phyloP scores from a whole-genome alignment of 495 filamentous ascomycete genomes.

The Stereocaulon alpinum region DNA sequence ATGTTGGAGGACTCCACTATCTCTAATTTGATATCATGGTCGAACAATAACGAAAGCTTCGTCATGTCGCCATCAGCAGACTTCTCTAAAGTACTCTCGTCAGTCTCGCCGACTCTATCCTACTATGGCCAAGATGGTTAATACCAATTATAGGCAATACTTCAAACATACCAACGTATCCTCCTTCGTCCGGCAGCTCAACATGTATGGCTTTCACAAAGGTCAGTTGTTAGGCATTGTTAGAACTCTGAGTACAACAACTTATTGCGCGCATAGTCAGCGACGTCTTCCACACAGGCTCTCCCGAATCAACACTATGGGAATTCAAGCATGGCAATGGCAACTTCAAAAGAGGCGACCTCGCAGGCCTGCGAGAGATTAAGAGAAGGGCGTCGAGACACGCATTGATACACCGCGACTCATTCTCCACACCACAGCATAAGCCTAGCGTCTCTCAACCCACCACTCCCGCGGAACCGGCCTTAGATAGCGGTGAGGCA shows the following conservation, averaged over 20 bases:
- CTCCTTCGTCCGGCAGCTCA: slow-evolving; percentile 93
- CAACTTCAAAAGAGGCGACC: slow-evolving; percentile 90
- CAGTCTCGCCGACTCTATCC: slow-evolving; percentile 28
- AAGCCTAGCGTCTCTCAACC: slow-evolving; percentile 66
- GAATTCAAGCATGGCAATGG: slow-evolving; percentile 99
- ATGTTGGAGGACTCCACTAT: slow-evolving; percentile 94
- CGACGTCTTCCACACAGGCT: slow-evolving; percentile 95
- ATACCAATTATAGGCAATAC: slow-evolving; percentile 55
- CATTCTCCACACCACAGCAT: slow-evolving; percentile 57
- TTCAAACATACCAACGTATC: slow-evolving; percentile 99
- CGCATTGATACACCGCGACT: slow-evolving; percentile 89
- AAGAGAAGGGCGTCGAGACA: slow-evolving; percentile 94
- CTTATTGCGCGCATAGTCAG: slow-evolving; percentile 52
- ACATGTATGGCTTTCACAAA: slow-evolving; percentile 99
- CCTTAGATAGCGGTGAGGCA: slow-evolving; percentile 65
- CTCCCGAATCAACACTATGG: slow-evolving; percentile 92
- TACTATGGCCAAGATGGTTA: slow-evolving; percentile 15
- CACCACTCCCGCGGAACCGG: slow-evolving; percentile 73
- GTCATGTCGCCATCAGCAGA: slow-evolving; percentile 96
- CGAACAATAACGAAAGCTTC: slow-evolving; percentile 85
- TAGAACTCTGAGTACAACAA: background rate
- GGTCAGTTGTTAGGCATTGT: slow-evolving; percentile 42
- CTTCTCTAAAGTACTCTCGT: slow-evolving; percentile 98
- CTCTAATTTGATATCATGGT: slow-evolving; percentile 94
- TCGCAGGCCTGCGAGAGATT: slow-evolving; percentile 87